phyloP scores from a whole-genome alignment of 148 eudicot genomes.

The Fagopyrum tataricum region DNA sequence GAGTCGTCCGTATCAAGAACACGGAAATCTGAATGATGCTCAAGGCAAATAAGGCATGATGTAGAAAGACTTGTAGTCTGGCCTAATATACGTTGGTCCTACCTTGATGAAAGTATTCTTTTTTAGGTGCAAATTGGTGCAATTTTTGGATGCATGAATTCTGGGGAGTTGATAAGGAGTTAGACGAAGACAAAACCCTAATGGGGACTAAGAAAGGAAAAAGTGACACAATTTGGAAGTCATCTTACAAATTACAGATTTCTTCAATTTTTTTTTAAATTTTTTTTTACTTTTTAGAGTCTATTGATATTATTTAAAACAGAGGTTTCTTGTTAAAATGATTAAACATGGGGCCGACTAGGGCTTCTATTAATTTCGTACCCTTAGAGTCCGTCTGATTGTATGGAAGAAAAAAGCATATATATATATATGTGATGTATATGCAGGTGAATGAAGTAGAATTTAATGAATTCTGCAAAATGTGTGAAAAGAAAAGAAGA shows the following conservation, averaged over 20 bases:
- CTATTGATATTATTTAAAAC: background rate
- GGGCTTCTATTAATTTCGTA: background rate
- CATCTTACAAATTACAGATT: background rate
- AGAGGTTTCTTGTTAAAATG: background rate
- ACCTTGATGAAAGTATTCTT: background rate
- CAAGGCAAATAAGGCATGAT: too few relatives aligned
- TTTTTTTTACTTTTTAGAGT: background rate
- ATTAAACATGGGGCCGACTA: background rate
- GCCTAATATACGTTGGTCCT: background rate
- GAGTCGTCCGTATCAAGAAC: too few relatives aligned
- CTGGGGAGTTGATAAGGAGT: constrained; percentile 10
- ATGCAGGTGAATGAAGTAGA: too few relatives aligned
- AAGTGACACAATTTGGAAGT: background rate
- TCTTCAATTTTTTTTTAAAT: background rate
- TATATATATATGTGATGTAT: too few relatives aligned
- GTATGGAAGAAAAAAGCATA: too few relatives aligned
- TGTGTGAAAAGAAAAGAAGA: too few relatives aligned
- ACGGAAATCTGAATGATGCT: too few relatives aligned
- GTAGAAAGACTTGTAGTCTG: background rate
- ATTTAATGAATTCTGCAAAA: too few relatives aligned
- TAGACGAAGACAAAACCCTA: constrained; percentile 9
- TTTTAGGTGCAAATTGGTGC: background rate
- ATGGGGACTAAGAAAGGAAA: constrained; percentile 2
- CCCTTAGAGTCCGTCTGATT: background rate
- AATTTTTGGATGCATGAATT: constrained; percentile 10